phyloP scores from a whole-genome alignment of 129 eudicot species.

The Flaveria bidentis region DNA sequence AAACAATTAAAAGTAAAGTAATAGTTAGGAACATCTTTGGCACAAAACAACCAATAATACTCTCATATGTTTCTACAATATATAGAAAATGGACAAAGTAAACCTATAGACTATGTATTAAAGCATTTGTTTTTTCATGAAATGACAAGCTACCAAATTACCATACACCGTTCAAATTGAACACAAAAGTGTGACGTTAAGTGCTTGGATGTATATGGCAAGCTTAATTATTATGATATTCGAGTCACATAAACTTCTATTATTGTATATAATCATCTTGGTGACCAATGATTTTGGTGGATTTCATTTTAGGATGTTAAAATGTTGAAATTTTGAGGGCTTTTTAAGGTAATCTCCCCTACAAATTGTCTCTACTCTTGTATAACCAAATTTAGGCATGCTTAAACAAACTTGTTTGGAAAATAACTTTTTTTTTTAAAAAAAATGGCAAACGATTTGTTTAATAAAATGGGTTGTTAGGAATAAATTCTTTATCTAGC shows the following conservation, averaged over 20 bases:
- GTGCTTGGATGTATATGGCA: slow-evolving; percentile 24
- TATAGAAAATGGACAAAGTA: slow-evolving; percentile 21
- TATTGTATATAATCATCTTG: slow-evolving; percentile 5
- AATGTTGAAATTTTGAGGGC: slow-evolving; percentile 16
- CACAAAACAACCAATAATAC: slow-evolving; percentile 16
- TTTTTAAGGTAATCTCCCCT: too few relatives aligned
- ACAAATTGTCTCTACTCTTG: too few relatives aligned
- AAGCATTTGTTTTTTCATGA: slow-evolving; percentile 13
- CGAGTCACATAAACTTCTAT: slow-evolving; percentile 18
- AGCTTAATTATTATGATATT: slow-evolving; percentile 17
- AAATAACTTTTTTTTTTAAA: slow-evolving; percentile 8
- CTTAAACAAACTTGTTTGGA: slow-evolving; percentile 7
- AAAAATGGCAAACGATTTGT: neutral
- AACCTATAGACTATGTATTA: slow-evolving; percentile 14
- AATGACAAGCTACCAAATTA: slow-evolving; percentile 25
- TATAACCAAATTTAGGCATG: slow-evolving; percentile 22
- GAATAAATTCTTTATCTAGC: too few relatives aligned
- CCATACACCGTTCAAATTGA: slow-evolving; percentile 16
- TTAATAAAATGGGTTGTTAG: neutral
- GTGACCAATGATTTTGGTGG: slow-evolving; percentile 22
- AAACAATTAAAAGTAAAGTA: slow-evolving; percentile 9
- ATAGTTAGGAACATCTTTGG: slow-evolving; percentile 12
- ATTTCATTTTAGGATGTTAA: slow-evolving; percentile 24
- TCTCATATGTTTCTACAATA: neutral
- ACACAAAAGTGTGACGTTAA: slow-evolving; percentile 32